These are phyloP conservation scores for Beauveria caledonica DNA, from an alignment of 2,329 filamentous ascomycete species.

Conservation along the genomic window DNA sequence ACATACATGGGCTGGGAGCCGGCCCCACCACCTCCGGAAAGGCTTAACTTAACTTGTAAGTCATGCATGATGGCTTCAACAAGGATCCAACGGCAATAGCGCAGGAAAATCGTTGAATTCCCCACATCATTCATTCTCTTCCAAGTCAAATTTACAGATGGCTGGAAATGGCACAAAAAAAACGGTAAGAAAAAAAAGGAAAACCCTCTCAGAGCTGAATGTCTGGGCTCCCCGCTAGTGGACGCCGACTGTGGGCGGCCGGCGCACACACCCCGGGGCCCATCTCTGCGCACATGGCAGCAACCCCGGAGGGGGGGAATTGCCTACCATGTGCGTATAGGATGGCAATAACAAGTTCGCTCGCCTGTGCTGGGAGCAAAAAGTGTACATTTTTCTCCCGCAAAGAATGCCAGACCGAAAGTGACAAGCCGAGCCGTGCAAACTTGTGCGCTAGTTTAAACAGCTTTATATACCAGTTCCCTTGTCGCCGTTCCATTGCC, in stretches of 20 bases:
- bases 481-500: not conserved
- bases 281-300: not conserved
- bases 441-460: not conserved
- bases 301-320: not conserved
- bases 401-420: not conserved
- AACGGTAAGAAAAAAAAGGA: not conserved
- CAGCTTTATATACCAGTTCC: not conserved
- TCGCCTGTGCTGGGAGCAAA: no score
- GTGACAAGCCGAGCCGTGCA: not conserved
- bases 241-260: not conserved
- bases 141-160: no score
- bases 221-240: not conserved
- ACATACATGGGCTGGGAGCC: not conserved
- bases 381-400: not conserved
- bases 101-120: not conserved
- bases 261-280: not conserved
- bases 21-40: conserved; percentile 6
- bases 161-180: no score
- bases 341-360: no score
- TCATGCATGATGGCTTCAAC: not conserved
- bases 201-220: not conserved
- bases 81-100: not conserved
- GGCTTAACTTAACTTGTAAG: not conserved
- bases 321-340: not conserved
- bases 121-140: no score